phyloP scores from a whole-genome alignment of 1,284 basidiomycete species.

The Cutaneotrichosporon daszewskae region DNA sequence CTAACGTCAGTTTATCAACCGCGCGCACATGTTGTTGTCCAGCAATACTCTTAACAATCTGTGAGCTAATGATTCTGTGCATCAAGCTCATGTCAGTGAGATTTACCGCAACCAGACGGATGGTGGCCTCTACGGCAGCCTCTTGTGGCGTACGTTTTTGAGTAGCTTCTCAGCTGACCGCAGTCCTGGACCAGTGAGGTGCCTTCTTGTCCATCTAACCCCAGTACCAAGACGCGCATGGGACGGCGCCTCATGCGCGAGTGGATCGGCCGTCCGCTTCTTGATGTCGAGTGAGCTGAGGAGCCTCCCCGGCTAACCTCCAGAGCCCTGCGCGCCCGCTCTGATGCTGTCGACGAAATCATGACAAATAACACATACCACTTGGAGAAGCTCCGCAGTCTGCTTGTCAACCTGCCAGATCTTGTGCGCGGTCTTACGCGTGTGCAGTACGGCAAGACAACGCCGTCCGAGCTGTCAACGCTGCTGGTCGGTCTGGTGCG shows the following conservation, averaged over 20 bases:
- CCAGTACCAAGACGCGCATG: conserved; percentile 71
- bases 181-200: conserved; percentile 61
- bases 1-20: conserved; percentile 58
- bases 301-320: conserved; percentile 1
- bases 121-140: conserved; percentile 64
- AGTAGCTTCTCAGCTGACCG: conserved; percentile 7
- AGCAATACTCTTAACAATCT: conserved; percentile 83
- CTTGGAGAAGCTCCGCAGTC: conserved; percentile 58
- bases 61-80: conserved; percentile 38
- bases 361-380: conserved; percentile 54
- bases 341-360: conserved; percentile 81
- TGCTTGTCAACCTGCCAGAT: conserved; percentile 74
- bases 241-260: conserved; percentile 73
- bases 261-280: conserved; percentile 83
- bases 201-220: not conserved
- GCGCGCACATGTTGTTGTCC: conserved; percentile 80
- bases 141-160: conserved; percentile 60
- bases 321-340: conserved; percentile 66
- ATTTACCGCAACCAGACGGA: conserved; percentile 88
- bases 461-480: conserved; percentile 72
- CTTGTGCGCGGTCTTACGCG: conserved; percentile 80
- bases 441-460: conserved; percentile 85
- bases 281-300: conserved; percentile 60
- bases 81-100: conserved; percentile 52
- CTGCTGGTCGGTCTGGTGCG: conserved; percentile 72